phyloP scores from a whole-genome alignment of 1,284 basidiomycete species.

The Cryptococcus hybrid region DNA sequence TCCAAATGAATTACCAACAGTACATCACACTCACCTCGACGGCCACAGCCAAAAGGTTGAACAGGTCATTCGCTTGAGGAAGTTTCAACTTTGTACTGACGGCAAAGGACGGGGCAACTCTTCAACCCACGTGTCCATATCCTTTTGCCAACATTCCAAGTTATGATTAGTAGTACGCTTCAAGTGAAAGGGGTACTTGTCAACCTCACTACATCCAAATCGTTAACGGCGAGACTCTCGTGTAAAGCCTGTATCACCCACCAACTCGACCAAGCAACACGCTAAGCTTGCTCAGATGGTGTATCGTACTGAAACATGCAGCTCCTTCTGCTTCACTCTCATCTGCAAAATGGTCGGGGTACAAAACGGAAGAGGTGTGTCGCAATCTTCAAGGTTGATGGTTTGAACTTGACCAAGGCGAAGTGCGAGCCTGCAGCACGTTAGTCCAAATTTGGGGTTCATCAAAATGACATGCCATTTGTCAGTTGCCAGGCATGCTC shows the following conservation, averaged over 20 bases:
- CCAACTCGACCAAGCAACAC: slow-evolving; percentile 15
- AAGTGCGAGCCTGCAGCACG: slow-evolving; percentile 1
- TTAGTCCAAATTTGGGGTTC: slow-evolving; percentile 1
- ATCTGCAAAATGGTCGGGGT: slow-evolving; percentile 14
- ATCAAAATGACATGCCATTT: not conserved
- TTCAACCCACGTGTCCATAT: slow-evolving; percentile 17
- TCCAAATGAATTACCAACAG: no score
- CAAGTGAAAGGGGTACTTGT: slow-evolving; percentile 4
- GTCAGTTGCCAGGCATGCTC: slow-evolving; percentile 4
- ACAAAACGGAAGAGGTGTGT: slow-evolving; percentile 14
- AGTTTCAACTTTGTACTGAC: slow-evolving; percentile 8
- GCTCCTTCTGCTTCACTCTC: not conserved
- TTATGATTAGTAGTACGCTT: slow-evolving; percentile 12
- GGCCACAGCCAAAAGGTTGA: slow-evolving; percentile 15
- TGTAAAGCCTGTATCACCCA: slow-evolving; percentile 2
- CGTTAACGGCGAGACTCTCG: no score
- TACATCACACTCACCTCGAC: slow-evolving; percentile 10
- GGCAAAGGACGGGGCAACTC: slow-evolving; percentile 15
- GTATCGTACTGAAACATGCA: slow-evolving; percentile 16
- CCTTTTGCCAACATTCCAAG: slow-evolving; percentile 9
- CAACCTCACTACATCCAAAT: not conserved
- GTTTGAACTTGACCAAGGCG: slow-evolving; percentile 9
- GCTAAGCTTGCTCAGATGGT: slow-evolving; percentile 17
- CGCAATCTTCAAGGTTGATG: slow-evolving; percentile 19
- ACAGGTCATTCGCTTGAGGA: slow-evolving; percentile 10